phyloP scores from a whole-genome alignment of 2,329 filamentous ascomycete species.

The Trichoderma pleuroti region DNA sequence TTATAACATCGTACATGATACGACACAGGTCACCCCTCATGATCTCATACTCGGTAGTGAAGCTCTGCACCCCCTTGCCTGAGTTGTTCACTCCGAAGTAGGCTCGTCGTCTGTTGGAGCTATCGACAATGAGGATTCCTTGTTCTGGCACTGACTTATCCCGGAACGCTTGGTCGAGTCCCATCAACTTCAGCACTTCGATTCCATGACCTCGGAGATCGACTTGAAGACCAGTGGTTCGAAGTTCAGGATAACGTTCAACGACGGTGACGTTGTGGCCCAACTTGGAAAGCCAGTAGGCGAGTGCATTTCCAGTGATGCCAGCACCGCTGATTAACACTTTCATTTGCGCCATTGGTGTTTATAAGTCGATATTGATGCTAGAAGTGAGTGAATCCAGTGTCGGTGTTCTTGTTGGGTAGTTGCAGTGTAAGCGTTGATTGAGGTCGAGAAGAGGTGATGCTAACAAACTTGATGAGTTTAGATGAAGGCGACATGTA shows the following conservation, averaged over 20 bases:
- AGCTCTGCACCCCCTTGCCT: constrained; percentile 21
- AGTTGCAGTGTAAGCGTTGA: not conserved
- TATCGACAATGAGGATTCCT: constrained; percentile 48
- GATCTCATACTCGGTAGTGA: constrained; percentile 52
- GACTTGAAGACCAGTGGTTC: constrained; percentile 41
- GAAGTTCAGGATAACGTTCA: constrained; percentile 33
- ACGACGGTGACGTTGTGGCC: constrained; percentile 37
- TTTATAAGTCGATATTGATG: constrained; percentile 23
- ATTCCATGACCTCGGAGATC: constrained; percentile 45
- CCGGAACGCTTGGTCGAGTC: constrained; percentile 34
- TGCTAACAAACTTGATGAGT: not conserved
- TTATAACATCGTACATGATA: constrained; percentile 39
- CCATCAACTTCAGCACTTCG: constrained; percentile 38
- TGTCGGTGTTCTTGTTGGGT: not conserved
- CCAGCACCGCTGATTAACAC: constrained; percentile 28
- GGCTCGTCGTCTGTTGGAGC: constrained; percentile 35
- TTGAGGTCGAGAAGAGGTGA: not conserved
- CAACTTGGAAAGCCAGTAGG: constrained; percentile 31
- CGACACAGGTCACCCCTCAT: constrained; percentile 50
- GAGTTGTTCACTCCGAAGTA: constrained; percentile 29
- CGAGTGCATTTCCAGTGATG: constrained; percentile 32
- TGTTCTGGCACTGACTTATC: constrained; percentile 42
- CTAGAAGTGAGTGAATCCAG: too few relatives aligned
- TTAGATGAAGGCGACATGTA: not conserved
- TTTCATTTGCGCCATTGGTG: not conserved